Conservation (phyloP, 2,329 filamentous ascomycete species). For the Claviceps capensis region DNA sequence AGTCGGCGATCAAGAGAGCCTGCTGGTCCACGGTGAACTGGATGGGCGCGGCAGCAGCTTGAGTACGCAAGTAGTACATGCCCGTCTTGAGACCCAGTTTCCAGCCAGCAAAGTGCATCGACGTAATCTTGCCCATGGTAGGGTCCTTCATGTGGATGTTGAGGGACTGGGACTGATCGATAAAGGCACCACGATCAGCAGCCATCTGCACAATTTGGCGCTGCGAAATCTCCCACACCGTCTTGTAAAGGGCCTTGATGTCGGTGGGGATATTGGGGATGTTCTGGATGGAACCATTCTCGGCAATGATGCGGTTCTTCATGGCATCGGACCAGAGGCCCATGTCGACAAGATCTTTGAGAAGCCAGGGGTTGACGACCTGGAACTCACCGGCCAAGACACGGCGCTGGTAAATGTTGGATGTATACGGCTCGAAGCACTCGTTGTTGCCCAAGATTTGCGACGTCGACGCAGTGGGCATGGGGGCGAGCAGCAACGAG, state of each 20-base stretch:
- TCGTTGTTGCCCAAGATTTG: constrained; percentile 99
- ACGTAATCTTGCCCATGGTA: constrained; percentile 99
- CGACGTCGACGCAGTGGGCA: constrained; percentile 94
- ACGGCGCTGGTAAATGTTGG: constrained; percentile 98
- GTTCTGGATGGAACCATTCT: constrained; percentile 90
- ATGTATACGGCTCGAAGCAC: constrained; percentile 99
- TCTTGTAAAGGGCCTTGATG: constrained; percentile 97
- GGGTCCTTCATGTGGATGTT: constrained; percentile 99
- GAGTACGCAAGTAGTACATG: constrained; percentile 99
- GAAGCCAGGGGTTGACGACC: constrained; percentile 96
- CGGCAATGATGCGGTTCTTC: constrained; percentile 99
- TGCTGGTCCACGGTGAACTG: constrained; percentile 99
- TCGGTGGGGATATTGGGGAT: constrained; percentile 94
- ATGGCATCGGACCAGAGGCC: constrained; percentile 98
- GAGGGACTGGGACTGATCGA: constrained; percentile 96
- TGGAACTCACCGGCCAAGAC: constrained; percentile 98
- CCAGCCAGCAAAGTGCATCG: constrained; percentile 99
- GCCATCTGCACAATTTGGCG: constrained; percentile 94
- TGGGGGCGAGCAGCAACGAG: constrained; percentile 86
- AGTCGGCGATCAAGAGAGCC: constrained; percentile 77
- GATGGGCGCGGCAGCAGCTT: constrained; percentile 91
- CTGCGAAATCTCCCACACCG: constrained; percentile 98
- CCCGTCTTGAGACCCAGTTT: constrained; percentile 98
- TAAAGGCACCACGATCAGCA: constrained; percentile 94
- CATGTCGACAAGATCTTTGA: constrained; percentile 96